phyloP scores from a whole-genome alignment of 352 stramenopile species.

The Detonula confervacea region DNA sequence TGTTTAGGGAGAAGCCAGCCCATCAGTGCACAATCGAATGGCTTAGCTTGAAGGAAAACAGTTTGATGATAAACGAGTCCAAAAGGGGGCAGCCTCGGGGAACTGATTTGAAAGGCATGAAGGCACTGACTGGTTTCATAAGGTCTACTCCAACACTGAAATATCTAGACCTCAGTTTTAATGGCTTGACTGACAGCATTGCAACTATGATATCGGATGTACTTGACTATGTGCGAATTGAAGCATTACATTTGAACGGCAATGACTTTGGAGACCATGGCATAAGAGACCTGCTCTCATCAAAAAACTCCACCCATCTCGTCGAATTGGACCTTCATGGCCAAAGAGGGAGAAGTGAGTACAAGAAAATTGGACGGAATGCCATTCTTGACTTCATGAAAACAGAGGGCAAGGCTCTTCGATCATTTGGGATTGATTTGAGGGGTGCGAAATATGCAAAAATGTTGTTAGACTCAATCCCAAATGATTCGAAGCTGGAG shows the following conservation, averaged over 20 bases:
- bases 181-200: not conserved
- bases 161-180: not conserved
- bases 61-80: too few species aligned
- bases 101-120: too few species aligned
- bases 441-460: not conserved
- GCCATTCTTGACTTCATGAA: not conserved
- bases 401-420: not conserved
- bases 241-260: not conserved
- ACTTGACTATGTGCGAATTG: not conserved
- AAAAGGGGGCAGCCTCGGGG: too few species aligned
- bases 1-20: too few species aligned
- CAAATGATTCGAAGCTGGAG: not conserved
- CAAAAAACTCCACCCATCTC: not conserved
- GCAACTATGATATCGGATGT: not conserved
- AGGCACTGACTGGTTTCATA: too few species aligned
- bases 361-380: not conserved
- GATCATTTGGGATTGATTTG: not conserved
- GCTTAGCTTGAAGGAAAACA: too few species aligned
- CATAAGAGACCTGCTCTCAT: not conserved
- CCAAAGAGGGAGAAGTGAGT: too few species aligned
- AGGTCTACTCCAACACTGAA: too few species aligned
- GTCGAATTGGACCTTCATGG: not conserved
- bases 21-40: too few species aligned
- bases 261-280: not conserved
- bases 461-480: slow-evolving; percentile 1